A percentile compares a stretch with the other conserved stretches of the same genome.
These are phyloP conservation scores for Trichosporon ovoides DNA, from an alignment of 1,284 basidiomycete species.

Conservation along the genomic window DNA sequence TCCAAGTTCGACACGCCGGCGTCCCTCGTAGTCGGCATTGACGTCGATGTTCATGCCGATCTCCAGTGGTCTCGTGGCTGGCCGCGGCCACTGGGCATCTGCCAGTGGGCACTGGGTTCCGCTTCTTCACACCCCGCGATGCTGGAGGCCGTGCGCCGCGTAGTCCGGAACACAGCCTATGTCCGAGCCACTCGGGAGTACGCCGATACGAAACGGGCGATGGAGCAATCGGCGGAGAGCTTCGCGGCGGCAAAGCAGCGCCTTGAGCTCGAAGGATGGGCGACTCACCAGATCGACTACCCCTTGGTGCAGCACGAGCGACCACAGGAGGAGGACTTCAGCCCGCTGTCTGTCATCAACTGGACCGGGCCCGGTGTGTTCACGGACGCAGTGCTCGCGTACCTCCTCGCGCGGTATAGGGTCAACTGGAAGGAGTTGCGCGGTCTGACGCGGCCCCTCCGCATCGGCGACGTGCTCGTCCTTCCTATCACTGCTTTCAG, in stretches of 20 bases:
- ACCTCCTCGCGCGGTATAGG: conserved; percentile 41
- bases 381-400: conserved; percentile 43
- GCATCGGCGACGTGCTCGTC: conserved; percentile 47
- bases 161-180: conserved; percentile 37
- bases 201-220: neutral
- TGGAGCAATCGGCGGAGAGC: neutral
- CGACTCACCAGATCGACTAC: neutral
- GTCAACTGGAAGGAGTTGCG: conserved; percentile 46
- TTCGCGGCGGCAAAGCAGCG: conserved; percentile 9
- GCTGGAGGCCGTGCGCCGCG: conserved; percentile 43
- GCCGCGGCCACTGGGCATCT: conserved; percentile 43
- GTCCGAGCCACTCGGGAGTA: neutral
- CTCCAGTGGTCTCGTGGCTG: conserved; percentile 33
- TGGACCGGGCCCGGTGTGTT: conserved; percentile 45
- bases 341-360: neutral
- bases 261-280: conserved; percentile 11
- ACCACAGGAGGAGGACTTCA: neutral
- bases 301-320: neutral
- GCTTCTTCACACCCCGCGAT: conserved; percentile 47
- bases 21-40: conserved; percentile 39
- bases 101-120: conserved; percentile 48
- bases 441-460: conserved; percentile 38
- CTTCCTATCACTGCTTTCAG: conserved; percentile 46
- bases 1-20: conserved; percentile 30
- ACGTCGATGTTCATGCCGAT: conserved; percentile 44